phyloP scores from a whole-genome alignment of 2,329 filamentous ascomycete species.

The Pseudogymnoascus sp. region DNA sequence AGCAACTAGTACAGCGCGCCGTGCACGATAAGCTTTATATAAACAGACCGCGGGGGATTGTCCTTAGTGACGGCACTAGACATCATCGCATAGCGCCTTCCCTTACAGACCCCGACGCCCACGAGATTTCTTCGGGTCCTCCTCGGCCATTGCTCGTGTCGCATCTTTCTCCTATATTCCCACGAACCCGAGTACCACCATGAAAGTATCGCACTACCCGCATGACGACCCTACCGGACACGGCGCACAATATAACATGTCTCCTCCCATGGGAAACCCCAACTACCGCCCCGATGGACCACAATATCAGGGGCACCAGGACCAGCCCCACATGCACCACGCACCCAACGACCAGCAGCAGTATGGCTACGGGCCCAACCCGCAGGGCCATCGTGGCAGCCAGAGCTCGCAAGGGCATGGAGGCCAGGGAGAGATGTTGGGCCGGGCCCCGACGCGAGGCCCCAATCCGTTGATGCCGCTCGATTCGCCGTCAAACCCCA shows the following conservation, averaged over 20 bases:
- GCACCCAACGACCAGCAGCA: background rate
- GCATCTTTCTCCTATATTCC: background rate
- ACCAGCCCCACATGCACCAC: background rate
- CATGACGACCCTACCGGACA: slow-evolving; percentile 1
- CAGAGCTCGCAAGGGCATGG: slow-evolving; percentile 1
- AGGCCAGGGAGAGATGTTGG: background rate
- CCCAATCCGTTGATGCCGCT: background rate
- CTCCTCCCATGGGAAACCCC: background rate
- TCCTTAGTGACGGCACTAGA: background rate
- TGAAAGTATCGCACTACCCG: slow-evolving; percentile 6
- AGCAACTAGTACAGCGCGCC: background rate
- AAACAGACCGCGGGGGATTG: background rate
- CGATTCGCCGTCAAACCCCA: slow-evolving; percentile 2
- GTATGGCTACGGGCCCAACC: background rate
- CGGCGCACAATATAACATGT: slow-evolving; percentile 2
- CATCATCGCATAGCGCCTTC: background rate
- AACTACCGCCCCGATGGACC: background rate
- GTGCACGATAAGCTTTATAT: background rate
- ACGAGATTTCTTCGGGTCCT: background rate
- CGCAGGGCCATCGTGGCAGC: background rate
- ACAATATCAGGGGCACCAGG: background rate
- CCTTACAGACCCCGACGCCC: background rate
- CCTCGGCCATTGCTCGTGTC: background rate
- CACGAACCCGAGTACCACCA: background rate
- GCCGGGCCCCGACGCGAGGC: background rate